phyloP scores from a whole-genome alignment of 2,329 filamentous ascomycete genomes.

The Penicillium sp. region DNA sequence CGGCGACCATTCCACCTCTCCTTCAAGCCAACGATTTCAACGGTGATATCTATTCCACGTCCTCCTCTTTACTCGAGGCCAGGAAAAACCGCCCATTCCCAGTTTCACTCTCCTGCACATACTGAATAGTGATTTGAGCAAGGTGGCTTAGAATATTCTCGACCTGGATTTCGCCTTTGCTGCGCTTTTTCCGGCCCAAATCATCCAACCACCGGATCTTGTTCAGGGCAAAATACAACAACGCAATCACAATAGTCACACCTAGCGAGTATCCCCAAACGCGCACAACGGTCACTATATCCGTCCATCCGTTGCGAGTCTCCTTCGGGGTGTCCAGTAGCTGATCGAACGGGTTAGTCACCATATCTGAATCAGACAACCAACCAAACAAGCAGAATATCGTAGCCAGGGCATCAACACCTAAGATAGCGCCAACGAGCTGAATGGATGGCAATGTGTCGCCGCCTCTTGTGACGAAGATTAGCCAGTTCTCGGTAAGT shows the following conservation, averaged over 20 bases:
- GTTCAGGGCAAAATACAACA: conserved; percentile 56
- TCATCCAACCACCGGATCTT: conserved; percentile 51
- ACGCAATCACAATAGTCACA: conserved; percentile 56
- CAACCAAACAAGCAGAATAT: conserved; percentile 79
- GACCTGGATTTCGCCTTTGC: conserved; percentile 54
- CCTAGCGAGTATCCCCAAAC: conserved; percentile 58
- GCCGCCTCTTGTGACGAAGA: conserved; percentile 88
- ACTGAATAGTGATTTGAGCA: conserved; percentile 54
- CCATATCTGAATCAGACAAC: conserved; percentile 62
- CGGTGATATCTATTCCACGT: conserved; percentile 18
- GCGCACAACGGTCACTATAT: conserved; percentile 60
- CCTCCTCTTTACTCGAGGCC: conserved; percentile 50
- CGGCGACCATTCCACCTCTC: too few relatives aligned
- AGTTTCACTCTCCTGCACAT: conserved; percentile 52
- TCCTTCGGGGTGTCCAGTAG: too few relatives aligned
- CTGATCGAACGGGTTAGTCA: conserved; percentile 39
- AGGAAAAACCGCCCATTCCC: conserved; percentile 48
- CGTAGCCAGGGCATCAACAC: conserved; percentile 73
- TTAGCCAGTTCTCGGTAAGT: conserved; percentile 93
- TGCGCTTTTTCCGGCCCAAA: conserved; percentile 53
- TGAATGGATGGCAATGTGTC: conserved; percentile 76
- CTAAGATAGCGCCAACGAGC: conserved; percentile 71
- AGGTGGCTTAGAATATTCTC: conserved; percentile 58
- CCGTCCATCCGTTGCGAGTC: conserved; percentile 56
- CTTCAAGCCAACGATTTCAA: too few relatives aligned